A percentile compares a stretch with the other conserved stretches of the same genome.
Conservation (phyloP, 176 grass and related monocot genomes). For the Oryza punctata region DNA sequence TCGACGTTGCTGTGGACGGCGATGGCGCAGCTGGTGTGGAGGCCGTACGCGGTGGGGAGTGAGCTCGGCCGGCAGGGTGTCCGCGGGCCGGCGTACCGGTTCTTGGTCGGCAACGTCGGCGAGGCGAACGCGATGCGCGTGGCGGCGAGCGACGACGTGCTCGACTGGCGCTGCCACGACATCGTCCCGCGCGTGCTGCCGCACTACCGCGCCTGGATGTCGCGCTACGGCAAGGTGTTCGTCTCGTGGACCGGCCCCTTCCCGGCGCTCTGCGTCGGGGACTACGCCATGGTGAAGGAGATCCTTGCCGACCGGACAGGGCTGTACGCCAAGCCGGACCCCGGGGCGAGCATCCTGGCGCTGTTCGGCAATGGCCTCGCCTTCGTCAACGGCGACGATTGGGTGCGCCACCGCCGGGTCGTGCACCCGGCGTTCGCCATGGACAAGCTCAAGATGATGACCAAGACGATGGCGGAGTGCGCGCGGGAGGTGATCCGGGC, state of each 20-base stretch:
- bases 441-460: slow-evolving; percentile 79
- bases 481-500: slow-evolving; percentile 39
- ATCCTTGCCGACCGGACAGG: slow-evolving; percentile 50
- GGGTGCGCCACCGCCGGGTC: slow-evolving; percentile 59
- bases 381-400: slow-evolving; percentile 48
- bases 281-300: slow-evolving; percentile 50
- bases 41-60: slow-evolving; percentile 39
- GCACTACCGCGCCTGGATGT: slow-evolving; percentile 36
- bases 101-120: slow-evolving; percentile 39
- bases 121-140: slow-evolving; percentile 41
- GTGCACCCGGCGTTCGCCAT: slow-evolving; percentile 74
- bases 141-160: slow-evolving; percentile 20
- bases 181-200: slow-evolving; percentile 43
- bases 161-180: slow-evolving; percentile 54
- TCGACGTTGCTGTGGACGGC: slow-evolving; percentile 34
- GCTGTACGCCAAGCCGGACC: slow-evolving; percentile 39
- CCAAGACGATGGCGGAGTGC: slow-evolving; percentile 49
- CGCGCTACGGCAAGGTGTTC: slow-evolving; percentile 46
- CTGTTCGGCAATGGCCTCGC: slow-evolving; percentile 55
- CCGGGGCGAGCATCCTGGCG: slow-evolving; percentile 18
- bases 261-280: slow-evolving; percentile 43
- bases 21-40: slow-evolving; percentile 45
- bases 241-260: slow-evolving; percentile 52
- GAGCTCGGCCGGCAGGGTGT: slow-evolving; percentile 44
- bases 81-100: slow-evolving; percentile 46